Conservation (phyloP, 2,329 filamentous ascomycete genomes). For the Fusarium papillatum region DNA sequence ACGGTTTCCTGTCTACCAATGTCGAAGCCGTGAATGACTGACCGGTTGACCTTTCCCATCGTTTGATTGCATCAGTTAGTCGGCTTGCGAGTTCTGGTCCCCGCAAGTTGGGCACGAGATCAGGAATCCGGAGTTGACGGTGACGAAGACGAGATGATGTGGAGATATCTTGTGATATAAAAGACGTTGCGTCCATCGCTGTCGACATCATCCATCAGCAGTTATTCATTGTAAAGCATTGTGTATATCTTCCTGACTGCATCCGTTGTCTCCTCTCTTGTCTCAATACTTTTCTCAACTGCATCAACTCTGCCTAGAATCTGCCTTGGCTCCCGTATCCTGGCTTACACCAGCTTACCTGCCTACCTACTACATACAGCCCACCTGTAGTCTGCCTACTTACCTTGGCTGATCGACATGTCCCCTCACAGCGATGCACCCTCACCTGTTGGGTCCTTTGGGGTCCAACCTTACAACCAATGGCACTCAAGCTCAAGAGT, state of each 20-base stretch:
- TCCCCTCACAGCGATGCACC: constrained; percentile 41
- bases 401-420: constrained; percentile 22
- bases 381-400: neutral
- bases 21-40: constrained; percentile 25
- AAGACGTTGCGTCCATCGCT: neutral
- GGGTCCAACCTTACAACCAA: constrained; percentile 44
- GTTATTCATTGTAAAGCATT: neutral
- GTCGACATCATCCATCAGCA: neutral
- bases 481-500: constrained; percentile 40
- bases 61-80: constrained; percentile 27
- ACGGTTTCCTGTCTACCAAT: constrained; percentile 32
- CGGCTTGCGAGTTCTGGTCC: neutral
- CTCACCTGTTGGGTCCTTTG: constrained; percentile 35
- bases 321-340: neutral
- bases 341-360: neutral
- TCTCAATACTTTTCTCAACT: neutral
- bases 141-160: neutral
- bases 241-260: neutral
- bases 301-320: neutral
- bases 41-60: constrained; percentile 28
- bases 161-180: constrained; percentile 1
- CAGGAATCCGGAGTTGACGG: neutral
- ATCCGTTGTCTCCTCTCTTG: neutral
- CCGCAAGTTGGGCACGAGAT: constrained; percentile 2
- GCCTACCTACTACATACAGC: neutral